phyloP scores from a whole-genome alignment of 2,329 filamentous ascomycete genomes.

The Cercospora sp. region DNA sequence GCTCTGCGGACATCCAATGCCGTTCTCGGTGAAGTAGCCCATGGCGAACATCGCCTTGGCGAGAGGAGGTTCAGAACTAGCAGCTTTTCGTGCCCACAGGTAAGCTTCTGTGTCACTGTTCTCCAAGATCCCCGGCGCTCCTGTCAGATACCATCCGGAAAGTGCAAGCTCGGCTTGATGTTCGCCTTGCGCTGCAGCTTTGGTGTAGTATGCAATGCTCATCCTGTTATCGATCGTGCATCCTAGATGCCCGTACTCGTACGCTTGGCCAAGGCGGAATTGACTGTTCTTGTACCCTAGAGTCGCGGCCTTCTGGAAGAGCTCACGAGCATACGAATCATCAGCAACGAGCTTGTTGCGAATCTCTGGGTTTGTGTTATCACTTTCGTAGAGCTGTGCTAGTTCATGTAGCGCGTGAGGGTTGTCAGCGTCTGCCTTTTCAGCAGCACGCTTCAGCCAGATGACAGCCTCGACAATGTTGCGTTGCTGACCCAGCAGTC shows the following conservation, averaged over 20 bases:
- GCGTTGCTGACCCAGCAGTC: conserved; percentile 79
- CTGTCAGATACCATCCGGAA: conserved; percentile 74
- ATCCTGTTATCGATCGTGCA: conserved; percentile 78
- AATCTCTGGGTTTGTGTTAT: conserved; percentile 51
- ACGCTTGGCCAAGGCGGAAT: conserved; percentile 82
- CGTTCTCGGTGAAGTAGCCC: conserved; percentile 95
- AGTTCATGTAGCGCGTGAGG: conserved; percentile 94
- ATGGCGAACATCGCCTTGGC: conserved; percentile 97
- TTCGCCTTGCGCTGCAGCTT: conserved; percentile 87
- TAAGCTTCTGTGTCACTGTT: conserved; percentile 97
- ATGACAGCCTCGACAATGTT: conserved; percentile 83
- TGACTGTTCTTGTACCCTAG: conserved; percentile 95
- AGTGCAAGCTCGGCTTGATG: conserved; percentile 76
- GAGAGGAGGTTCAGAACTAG: conserved; percentile 64
- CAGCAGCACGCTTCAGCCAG: conserved; percentile 91
- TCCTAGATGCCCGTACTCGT: conserved; percentile 83
- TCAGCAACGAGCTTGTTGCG: conserved; percentile 78
- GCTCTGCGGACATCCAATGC: conserved; percentile 82
- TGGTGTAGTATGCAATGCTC: conserved; percentile 92
- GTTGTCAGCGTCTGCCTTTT: conserved; percentile 83
- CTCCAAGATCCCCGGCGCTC: conserved; percentile 79
- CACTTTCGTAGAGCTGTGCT: conserved; percentile 63
- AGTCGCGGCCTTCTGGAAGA: conserved; percentile 83
- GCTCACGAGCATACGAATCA: conserved; percentile 73
- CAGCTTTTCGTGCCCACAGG: conserved; percentile 93